Evolutionary conservation across 2,329 filamentous ascomycete species (phyloP).

Genomic region (Trichoderma sp.): DNA sequence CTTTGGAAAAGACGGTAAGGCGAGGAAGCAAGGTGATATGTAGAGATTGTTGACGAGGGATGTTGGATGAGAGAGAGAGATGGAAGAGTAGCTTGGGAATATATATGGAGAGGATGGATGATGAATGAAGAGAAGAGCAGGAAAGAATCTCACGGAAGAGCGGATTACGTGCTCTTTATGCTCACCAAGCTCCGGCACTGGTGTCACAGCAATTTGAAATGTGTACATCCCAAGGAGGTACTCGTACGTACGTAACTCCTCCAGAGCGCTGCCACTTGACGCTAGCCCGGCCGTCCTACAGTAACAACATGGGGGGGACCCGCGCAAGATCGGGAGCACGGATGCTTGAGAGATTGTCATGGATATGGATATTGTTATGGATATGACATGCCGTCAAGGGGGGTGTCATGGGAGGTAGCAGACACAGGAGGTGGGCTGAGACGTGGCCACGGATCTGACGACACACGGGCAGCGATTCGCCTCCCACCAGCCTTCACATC

Average conservation of each 20-base stretch:
- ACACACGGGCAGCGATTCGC: constrained; percentile 10
- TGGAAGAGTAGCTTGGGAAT: not conserved
- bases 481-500: constrained; percentile 1
- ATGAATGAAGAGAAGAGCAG: not conserved
- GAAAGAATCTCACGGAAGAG: constrained; percentile 21
- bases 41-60: not conserved
- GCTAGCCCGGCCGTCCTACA: constrained; percentile 2
- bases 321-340: constrained; percentile 18
- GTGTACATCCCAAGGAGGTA: not conserved
- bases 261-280: constrained; percentile 4
- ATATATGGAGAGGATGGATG: constrained; percentile 14
- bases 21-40: not conserved
- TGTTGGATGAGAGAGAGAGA: not conserved
- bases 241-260: not conserved
- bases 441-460: constrained; percentile 17
- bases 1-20: not conserved
- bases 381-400: not conserved
- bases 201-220: constrained; percentile 2
- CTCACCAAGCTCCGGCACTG: constrained; percentile 15
- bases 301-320: constrained; percentile 5
- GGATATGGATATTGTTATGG: not conserved
- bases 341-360: constrained; percentile 2
- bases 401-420: constrained; percentile 1
- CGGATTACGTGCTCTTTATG: constrained; percentile 32
- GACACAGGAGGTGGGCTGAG: constrained; percentile 14